Conservation (phyloP, 1,284 basidiomycete species). For the Austroboletus rostrupii region DNA sequence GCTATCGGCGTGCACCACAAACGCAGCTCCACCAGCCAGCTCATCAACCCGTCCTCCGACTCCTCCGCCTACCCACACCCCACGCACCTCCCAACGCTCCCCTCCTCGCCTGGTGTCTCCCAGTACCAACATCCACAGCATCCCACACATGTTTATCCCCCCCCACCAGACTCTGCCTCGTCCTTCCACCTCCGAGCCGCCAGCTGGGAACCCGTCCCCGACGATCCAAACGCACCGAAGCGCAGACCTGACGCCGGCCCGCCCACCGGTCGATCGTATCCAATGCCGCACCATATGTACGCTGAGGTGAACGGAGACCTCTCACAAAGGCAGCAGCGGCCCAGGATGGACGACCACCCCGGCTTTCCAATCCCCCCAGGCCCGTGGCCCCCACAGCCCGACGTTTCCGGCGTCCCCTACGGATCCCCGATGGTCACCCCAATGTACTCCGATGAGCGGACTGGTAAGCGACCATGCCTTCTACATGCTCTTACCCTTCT, state of each 20-base stretch:
- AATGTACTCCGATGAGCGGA: constrained; percentile 45
- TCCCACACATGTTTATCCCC: constrained; percentile 28
- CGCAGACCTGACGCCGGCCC: constrained; percentile 32
- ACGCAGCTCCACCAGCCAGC: constrained; percentile 49
- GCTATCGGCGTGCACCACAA: constrained; percentile 49
- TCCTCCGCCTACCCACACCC: constrained; percentile 32
- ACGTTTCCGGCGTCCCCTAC: constrained; percentile 31
- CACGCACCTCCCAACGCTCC: constrained; percentile 26
- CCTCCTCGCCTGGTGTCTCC: constrained; percentile 23
- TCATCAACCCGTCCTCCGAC: constrained; percentile 43
- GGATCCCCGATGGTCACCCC: constrained; percentile 35
- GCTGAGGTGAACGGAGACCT: constrained; percentile 33
- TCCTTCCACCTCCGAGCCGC: constrained; percentile 43
- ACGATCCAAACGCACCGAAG: constrained; percentile 34
- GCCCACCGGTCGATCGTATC: constrained; percentile 31
- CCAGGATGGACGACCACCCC: constrained; percentile 30
- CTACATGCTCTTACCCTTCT: constrained; percentile 7
- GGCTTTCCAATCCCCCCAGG: constrained; percentile 23
- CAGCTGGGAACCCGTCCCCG: constrained; percentile 38
- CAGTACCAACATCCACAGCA: constrained; percentile 32
- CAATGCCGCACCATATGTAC: constrained; percentile 33
- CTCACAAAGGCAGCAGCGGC: constrained; percentile 23
- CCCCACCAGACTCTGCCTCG: constrained; percentile 24
- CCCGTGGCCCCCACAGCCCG: constrained; percentile 29
- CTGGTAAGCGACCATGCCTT: constrained; percentile 31